Evolutionary conservation across 192 early-diverging fungal genomes (phyloP).

Genomic region (Podila epicladia): DNA sequence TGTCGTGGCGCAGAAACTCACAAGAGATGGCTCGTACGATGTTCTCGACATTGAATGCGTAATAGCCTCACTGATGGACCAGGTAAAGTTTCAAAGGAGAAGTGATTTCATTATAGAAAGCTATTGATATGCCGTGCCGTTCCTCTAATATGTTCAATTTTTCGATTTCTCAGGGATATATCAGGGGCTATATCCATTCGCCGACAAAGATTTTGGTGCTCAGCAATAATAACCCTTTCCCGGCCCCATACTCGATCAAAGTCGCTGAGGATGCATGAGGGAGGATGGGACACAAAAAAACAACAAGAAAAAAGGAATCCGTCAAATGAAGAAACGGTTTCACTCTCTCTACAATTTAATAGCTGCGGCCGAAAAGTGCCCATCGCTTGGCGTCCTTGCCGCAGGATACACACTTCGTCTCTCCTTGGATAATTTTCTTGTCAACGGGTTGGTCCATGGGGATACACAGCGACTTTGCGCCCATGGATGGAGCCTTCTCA

Average conservation of each 20-base stretch:
- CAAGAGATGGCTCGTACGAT: conserved; percentile 26
- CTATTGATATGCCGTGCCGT: background rate
- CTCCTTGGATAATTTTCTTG: conserved; percentile 79
- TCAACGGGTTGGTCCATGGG: conserved; percentile 93
- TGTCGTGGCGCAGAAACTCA: conserved; percentile 32
- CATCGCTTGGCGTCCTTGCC: conserved; percentile 81
- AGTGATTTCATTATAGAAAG: background rate
- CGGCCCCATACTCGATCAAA: conserved; percentile 27
- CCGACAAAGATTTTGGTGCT: conserved; percentile 52
- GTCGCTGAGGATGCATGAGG: conserved; percentile 8
- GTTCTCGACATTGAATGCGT: conserved; percentile 52
- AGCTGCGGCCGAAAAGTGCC: conserved; percentile 85
- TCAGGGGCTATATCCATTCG: conserved; percentile 60
- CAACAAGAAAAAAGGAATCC: background rate
- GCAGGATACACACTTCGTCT: conserved; percentile 90
- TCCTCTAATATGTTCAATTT: conserved; percentile 1
- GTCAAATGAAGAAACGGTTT: background rate
- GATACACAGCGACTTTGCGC: conserved; percentile 98
- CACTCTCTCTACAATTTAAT: conserved; percentile 57
- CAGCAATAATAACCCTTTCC: conserved; percentile 57
- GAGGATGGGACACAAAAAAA: background rate
- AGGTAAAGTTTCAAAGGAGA: conserved; percentile 37
- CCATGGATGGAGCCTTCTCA: conserved; percentile 99
- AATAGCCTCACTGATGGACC: conserved; percentile 55
- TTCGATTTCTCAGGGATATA: conserved; percentile 46